Percentiles rank a stretch among this genome's conserved stretches.
These are phyloP conservation scores for Trypanosoma grayi DNA, from an alignment of 208 protist species.

Conservation along the genomic window DNA sequence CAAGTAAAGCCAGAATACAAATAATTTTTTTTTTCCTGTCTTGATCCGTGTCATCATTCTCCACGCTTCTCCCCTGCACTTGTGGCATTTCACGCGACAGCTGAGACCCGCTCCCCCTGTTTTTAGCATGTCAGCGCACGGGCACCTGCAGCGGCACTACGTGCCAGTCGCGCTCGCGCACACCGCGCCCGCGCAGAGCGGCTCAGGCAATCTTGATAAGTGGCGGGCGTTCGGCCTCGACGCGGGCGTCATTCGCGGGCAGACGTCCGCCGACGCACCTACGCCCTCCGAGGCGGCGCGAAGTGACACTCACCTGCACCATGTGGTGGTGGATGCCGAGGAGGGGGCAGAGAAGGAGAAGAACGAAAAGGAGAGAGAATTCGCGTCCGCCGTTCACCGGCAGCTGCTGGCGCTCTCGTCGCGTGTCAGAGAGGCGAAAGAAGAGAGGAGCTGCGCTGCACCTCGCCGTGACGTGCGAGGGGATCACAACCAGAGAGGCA, in stretches of 20 bases:
- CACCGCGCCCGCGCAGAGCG: neutral
- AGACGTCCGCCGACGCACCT: neutral
- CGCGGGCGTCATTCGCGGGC: neutral
- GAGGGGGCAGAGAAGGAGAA: neutral
- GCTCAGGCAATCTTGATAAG: conserved; percentile 19
- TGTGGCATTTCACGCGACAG: neutral
- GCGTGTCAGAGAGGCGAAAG: conserved; percentile 38
- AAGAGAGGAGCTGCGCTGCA: conserved; percentile 28
- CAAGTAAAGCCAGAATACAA: too few species aligned
- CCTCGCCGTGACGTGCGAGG: neutral
- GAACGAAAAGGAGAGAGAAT: neutral
- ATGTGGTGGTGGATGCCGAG: neutral
- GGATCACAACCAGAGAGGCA: conserved; percentile 19
- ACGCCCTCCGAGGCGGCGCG: neutral
- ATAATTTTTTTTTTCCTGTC: neutral
- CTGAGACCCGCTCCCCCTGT: too few species aligned
- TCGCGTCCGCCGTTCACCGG: conserved; percentile 20
- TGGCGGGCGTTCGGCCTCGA: conserved; percentile 38
- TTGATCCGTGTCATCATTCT: neutral
- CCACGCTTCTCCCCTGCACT: neutral
- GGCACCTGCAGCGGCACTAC: conserved; percentile 16
- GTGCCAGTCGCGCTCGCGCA: conserved; percentile 19
- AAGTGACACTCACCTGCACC: neutral
- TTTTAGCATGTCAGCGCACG: conserved; percentile 5
- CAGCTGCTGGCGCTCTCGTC: conserved; percentile 38